Evolutionary conservation across 257 asterid species (phyloP), one percentile per base, ranked within the genome.

Genomic region (Scutellaria galericulata): DNA sequence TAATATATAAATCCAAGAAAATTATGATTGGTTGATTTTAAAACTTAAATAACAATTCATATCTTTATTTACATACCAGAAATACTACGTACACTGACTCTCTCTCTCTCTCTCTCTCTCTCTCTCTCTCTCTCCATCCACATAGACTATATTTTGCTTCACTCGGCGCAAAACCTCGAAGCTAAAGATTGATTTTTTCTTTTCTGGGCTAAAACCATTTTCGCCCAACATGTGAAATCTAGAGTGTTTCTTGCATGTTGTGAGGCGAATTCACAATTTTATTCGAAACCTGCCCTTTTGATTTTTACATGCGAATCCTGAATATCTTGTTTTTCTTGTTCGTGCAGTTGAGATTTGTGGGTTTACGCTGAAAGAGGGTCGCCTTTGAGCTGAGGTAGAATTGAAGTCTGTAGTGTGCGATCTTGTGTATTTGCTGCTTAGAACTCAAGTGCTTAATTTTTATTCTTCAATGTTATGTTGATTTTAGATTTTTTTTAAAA

Each of bases 351-450:
- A 60, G 72, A 72, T 79, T 64, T 73, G 64, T 31, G 70, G 54
- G 10, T 22, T 22, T 58, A 56, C 66, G 81, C 70, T 15, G 60
- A 56, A 64, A 20, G 41, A 48, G 72, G 71, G 77, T 67, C 66
- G 72, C 35, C 24, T 51, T 42, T 69, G 79, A 63, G 70, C 76
- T 78, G 74, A 60, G 83, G 87, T 83, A 45, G 67, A 68, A 35
- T 54, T 73, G 31, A 31, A 64, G 75, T 68, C 74, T 57, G 45
- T 71, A 47, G 15, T 18, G 18, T 18, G 18, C 57, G 83, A 85
- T 81, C 83, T 74, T 59, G 9, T 64, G 22, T 72, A 35, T 72
- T 50, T 57, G 22, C 50, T 65, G 20, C 24, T 73, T 53, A 56
- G 67, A 73, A 66, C 13, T 60, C n/a, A 73, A 66, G 15, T 60